Evolutionary conservation across 2,329 filamentous ascomycete genomes (phyloP).

Genomic region (Orbilia javanica): DNA sequence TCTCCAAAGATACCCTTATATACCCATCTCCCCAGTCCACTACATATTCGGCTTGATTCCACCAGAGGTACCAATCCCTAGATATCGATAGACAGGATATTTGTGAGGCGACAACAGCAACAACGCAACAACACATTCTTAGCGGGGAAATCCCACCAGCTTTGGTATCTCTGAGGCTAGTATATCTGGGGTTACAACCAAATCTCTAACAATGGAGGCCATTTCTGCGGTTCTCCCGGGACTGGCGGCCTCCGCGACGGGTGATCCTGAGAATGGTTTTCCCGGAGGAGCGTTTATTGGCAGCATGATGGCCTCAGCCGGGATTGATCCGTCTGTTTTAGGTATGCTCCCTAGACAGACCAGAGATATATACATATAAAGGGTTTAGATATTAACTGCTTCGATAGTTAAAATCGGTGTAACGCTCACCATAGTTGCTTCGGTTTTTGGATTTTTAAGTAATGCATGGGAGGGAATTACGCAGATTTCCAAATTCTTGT

Average conservation of each 20-base stretch:
- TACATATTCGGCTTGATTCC: background rate
- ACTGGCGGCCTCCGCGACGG: constrained; percentile 44
- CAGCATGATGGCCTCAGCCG: constrained; percentile 35
- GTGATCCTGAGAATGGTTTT: constrained; percentile 23
- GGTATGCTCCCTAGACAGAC: background rate
- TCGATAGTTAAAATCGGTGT: constrained; percentile 53
- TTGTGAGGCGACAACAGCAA: background rate
- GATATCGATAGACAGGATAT: background rate
- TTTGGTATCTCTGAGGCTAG: background rate
- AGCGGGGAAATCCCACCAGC: background rate
- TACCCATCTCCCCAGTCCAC: background rate
- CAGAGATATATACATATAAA: background rate
- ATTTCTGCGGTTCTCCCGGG: constrained; percentile 50
- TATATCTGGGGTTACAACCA: background rate
- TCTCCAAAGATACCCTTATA: constrained; percentile 8
- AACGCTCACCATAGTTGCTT: constrained; percentile 49
- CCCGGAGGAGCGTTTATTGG: constrained; percentile 50
- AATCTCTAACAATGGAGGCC: constrained; percentile 29
- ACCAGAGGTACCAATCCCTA: background rate
- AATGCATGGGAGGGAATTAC: constrained; percentile 58
- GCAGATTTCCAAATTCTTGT: constrained; percentile 49
- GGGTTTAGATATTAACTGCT: background rate
- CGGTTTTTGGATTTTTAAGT: constrained; percentile 48
- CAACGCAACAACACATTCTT: constrained; percentile 11
- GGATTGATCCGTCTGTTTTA: constrained; percentile 44